phyloP scores from a whole-genome alignment of 805 yeast species.

The Yarrowia sp. region DNA sequence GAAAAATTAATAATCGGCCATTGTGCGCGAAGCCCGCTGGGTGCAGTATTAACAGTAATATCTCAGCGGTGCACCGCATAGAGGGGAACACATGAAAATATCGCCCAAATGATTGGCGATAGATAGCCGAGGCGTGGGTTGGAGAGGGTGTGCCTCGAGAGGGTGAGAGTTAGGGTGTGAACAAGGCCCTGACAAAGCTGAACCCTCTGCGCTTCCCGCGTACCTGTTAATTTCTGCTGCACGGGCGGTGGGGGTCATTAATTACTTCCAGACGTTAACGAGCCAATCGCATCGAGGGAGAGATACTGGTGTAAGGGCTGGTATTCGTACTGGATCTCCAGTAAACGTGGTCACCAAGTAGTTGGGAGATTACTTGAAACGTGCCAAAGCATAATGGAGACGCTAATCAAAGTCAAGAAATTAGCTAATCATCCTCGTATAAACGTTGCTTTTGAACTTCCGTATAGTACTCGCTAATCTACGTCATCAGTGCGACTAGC shows the following conservation, averaged over 20 bases:
- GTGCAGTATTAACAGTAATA: too few species aligned
- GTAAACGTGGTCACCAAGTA: background rate
- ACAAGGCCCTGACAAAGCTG: background rate
- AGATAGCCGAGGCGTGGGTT: slow-evolving; percentile 10
- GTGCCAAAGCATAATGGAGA: too few species aligned
- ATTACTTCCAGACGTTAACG: too few species aligned
- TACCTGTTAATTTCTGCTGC: background rate
- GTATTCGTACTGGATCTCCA: too few species aligned
- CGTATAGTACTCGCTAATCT: too few species aligned
- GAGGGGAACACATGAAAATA: background rate
- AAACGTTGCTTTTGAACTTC: too few species aligned
- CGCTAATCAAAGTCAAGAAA: too few species aligned
- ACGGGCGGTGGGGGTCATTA: background rate
- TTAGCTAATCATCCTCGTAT: too few species aligned
- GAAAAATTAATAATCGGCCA: slow-evolving; percentile 1
- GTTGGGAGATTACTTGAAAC: background rate
- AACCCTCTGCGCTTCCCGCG: background rate
- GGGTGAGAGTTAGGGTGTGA: background rate
- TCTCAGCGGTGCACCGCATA: background rate
- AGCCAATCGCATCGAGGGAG: too few species aligned
- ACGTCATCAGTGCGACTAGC: too few species aligned
- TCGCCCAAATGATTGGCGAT: background rate
- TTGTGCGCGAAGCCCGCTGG: background rate
- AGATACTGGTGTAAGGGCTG: too few species aligned
- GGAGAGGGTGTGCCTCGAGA: background rate